Base-by-base conservation (phyloP, 169 alveolate genomes). In the Plasmodium adleri region DNA sequence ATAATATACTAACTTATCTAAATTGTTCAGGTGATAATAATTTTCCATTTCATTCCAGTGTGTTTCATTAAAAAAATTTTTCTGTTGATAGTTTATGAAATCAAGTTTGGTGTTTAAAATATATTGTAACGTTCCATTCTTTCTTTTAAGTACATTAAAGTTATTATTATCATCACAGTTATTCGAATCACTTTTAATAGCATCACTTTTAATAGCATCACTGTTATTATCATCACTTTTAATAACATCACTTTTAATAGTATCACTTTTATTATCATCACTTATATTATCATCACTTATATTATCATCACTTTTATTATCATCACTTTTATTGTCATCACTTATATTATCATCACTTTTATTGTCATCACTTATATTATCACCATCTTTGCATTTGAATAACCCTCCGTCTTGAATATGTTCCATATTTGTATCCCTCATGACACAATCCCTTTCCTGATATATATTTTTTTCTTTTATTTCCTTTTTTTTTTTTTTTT, bases 41-140 rank as follows among this genome's bases (percentile, higher is more conserved):
- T 80, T 80, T 54, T 80, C 90, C 9, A 80, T 80, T 26, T 67
- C 90, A 68, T 80, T 26, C 90, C 90, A 80, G 49, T 80, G 90
- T 22, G 90, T 80, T 49, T 80, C 90, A 4, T 62, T 54, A 13
- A 67, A 39, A 26, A 80, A 80, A 24, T 80, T 80, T 47, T 28
- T 67, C 58, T 80, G 83, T 24, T 80, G 90, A 22, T 80, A 68
- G 3, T 54, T 56, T 52, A 80, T 80, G n/a, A 80, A 80, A 39
- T 80, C 90, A 10, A 80, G 49, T 68, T 80, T 80, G 12, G 90
- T 80, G 58, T 80, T 68, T 6, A 80, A 43, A 9, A 80, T 80
- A 58, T 80, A 80, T 39, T 80, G 90, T 20, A 80, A 10, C 3
- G 90, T 56, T 9, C 90, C 90, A 39, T 80, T 80, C n/a, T 68